Percentiles rank a stretch among this genome's conserved stretches.
Conservation (phyloP, 1,139 yeast species). For the Geotrichum citri-aurantii region DNA sequence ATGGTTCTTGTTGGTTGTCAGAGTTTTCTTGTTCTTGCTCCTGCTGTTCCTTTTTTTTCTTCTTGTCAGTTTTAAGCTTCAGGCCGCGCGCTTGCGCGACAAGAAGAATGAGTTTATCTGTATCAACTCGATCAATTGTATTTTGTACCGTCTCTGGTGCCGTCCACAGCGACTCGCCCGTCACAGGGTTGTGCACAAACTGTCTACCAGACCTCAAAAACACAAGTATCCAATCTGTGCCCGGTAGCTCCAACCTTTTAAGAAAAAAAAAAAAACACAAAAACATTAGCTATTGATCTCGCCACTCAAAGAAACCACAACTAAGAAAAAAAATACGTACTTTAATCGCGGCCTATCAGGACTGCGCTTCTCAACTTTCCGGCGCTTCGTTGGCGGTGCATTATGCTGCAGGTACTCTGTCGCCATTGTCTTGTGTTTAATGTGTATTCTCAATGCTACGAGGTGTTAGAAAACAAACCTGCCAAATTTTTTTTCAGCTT, state of each 20-base stretch:
- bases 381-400: neutral
- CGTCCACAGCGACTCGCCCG: constrained; percentile 37
- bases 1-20: constrained; percentile 12
- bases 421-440: neutral
- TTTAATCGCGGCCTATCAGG: constrained; percentile 16
- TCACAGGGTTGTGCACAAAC: constrained; percentile 39
- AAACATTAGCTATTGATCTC: neutral
- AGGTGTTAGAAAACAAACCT: neutral
- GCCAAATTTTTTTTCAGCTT: neutral
- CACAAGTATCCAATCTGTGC: constrained; percentile 40
- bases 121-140: constrained; percentile 34
- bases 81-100: constrained; percentile 47
- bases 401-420: neutral
- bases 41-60: constrained; percentile 17
- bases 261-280: neutral
- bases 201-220: constrained; percentile 43
- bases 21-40: constrained; percentile 9
- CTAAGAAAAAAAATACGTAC: neutral
- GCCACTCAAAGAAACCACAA: neutral
- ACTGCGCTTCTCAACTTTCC: constrained; percentile 1
- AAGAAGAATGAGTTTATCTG: constrained; percentile 36
- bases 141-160: constrained; percentile 36
- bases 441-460: neutral
- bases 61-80: constrained; percentile 23
- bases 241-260: constrained; percentile 16